These are phyloP conservation scores for Claviceps pazoutovae DNA, from an alignment of 2,329 filamentous ascomycete species.

Conservation along the genomic window DNA sequence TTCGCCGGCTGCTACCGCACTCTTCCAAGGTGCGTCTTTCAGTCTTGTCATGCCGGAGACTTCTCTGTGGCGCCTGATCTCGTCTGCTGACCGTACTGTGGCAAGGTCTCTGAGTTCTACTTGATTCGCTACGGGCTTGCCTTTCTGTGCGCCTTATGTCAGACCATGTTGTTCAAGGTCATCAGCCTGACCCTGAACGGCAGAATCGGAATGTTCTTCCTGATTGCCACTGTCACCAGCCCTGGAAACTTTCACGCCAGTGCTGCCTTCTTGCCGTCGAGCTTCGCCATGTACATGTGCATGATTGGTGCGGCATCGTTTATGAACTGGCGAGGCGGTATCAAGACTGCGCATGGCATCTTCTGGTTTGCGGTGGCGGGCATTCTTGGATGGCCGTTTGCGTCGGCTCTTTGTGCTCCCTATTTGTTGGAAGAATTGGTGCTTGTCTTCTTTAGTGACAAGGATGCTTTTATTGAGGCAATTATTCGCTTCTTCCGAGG, in stretches of 20 bases:
- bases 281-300: constrained; percentile 89
- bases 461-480: constrained; percentile 45
- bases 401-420: constrained; percentile 65
- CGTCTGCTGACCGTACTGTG: neutral
- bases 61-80: too few relatives aligned
- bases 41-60: neutral
- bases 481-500: constrained; percentile 53
- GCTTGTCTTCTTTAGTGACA: constrained; percentile 37
- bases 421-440: constrained; percentile 68
- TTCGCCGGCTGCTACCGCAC: constrained; percentile 49
- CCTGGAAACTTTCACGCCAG: constrained; percentile 92
- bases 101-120: constrained; percentile 67
- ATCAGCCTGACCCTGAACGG: constrained; percentile 66
- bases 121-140: constrained; percentile 65
- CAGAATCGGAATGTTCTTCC: constrained; percentile 71
- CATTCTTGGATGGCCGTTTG: constrained; percentile 88
- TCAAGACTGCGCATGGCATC: constrained; percentile 71
- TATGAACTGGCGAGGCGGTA: constrained; percentile 72
- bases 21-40: constrained; percentile 38
- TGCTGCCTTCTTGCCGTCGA: constrained; percentile 76
- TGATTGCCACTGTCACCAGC: constrained; percentile 62
- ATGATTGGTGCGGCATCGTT: constrained; percentile 81
- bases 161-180: constrained; percentile 67
- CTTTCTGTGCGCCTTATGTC: constrained; percentile 62
- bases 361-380: constrained; percentile 82